These are phyloP conservation scores for Paracoccidioides brasiliensis DNA, from an alignment of 2,329 filamentous ascomycete species.

Conservation along the genomic window DNA sequence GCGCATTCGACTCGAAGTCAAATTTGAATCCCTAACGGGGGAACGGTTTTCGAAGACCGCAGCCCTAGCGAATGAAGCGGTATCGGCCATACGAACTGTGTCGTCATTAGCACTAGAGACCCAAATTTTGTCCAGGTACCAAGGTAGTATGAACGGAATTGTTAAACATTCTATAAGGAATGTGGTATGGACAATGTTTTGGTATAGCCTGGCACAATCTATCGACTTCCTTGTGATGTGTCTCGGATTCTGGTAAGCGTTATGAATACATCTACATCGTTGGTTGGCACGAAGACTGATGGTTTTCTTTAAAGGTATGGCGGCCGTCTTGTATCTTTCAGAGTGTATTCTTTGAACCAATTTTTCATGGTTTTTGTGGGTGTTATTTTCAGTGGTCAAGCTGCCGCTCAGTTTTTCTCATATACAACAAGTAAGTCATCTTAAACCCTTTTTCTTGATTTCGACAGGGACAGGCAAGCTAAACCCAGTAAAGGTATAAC, in stretches of 20 bases:
- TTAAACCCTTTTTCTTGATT: background rate
- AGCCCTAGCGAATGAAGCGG: slow-evolving; percentile 38
- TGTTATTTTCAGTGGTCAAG: slow-evolving; percentile 25
- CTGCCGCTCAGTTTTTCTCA: slow-evolving; percentile 20
- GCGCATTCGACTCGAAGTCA: slow-evolving; percentile 38
- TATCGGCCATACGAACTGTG: slow-evolving; percentile 38
- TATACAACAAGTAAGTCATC: slow-evolving; percentile 24
- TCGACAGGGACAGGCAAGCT: background rate
- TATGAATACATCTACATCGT: slow-evolving; percentile 35
- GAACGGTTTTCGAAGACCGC: slow-evolving; percentile 37
- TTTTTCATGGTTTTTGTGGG: slow-evolving; percentile 36
- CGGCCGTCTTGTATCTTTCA: slow-evolving; percentile 28
- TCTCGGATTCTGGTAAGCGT: slow-evolving; percentile 2
- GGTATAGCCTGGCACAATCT: slow-evolving; percentile 22
- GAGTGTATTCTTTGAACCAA: slow-evolving; percentile 19
- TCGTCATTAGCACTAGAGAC: slow-evolving; percentile 37
- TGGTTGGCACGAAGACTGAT: slow-evolving; percentile 1
- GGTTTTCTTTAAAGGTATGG: slow-evolving; percentile 41
- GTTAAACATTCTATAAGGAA: slow-evolving; percentile 14
- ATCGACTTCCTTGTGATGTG: slow-evolving; percentile 8
- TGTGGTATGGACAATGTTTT: slow-evolving; percentile 17
- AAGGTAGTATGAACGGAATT: slow-evolving; percentile 19
- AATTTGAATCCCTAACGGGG: slow-evolving; percentile 34
- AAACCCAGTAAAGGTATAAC: slow-evolving; percentile 33
- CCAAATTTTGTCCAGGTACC: slow-evolving; percentile 26